Base-by-base conservation (phyloP, 768 basidiomycete species). In the Rhizopogon rudus region DNA sequence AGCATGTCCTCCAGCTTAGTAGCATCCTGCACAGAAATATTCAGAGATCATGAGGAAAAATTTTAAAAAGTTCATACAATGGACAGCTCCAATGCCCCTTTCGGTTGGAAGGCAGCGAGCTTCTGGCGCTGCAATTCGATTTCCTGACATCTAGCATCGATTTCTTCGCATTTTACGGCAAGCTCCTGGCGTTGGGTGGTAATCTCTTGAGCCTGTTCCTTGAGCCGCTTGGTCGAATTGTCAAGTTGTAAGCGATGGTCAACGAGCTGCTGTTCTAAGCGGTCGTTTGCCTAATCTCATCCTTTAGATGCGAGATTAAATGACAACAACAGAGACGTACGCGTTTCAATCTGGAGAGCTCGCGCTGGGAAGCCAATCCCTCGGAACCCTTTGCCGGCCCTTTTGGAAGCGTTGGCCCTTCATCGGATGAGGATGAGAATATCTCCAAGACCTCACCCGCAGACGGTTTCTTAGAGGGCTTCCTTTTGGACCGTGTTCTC, bases 381-480 rank as follows among this genome's bases (percentile, higher is more conserved):
- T 55, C 61, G 1, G 68, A 53, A 7, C 67, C 31, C 29, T 65
- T 65, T 58, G 43, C 41, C 37, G 48, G 41, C n/a, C 42, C 41
- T 0, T 42, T 58, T 56, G 46, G 52, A 56, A n/a, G 37, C 20
- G 57, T 22, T 25, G 42, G 45, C 12, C 14, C 44, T 4, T 81
- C 82, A 14, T 84, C 82, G 28, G 80, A 80, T n/a, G 81, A 81
- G 2, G 80, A 80, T n/a, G 81, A 81, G 1, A 79, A 80, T 53
- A 84, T 79, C 63, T 84, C 82, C 49, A 83, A 77, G 17, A 82
- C 67, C 17, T 82, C 80, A 4, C 57, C 60, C 35, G 56, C 56
- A 55, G 42, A 54, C 17, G 44, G 51, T 42, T 53, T 66, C 40
- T 31, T 71, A 7, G 20, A 13, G 1, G 39, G 10, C 16, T 60